Evolutionary conservation across 177 flowering plant genomes (phyloP).

Genomic region (Vitis hybrid): DNA sequence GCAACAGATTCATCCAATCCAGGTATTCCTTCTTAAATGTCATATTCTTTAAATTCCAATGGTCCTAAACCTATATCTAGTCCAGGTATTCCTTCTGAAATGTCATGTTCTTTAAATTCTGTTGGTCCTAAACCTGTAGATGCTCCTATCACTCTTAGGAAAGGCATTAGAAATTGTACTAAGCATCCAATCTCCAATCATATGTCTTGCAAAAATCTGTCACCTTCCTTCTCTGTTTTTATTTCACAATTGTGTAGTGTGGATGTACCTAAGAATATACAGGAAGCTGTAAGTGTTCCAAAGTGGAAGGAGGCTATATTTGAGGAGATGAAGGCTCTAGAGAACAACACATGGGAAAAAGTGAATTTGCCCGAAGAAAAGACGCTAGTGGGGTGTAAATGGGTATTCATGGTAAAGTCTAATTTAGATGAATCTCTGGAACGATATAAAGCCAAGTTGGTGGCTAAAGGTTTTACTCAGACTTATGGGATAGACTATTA

Average conservation of each 20-base stretch:
- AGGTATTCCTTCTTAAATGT: too few species aligned
- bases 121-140: too few species aligned
- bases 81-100: too few species aligned
- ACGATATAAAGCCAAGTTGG: neutral
- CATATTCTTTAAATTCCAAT: too few species aligned
- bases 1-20: too few species aligned
- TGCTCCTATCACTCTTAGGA: too few species aligned
- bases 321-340: neutral
- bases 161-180: neutral
- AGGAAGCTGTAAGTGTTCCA: neutral
- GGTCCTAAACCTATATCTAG: too few species aligned
- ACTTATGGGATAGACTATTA: neutral
- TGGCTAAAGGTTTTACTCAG: conserved; percentile 6
- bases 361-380: neutral
- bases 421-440: neutral
- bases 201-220: neutral
- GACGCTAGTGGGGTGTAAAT: neutral
- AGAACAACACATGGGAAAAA: neutral
- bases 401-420: neutral
- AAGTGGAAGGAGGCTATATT: neutral
- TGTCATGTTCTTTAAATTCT: too few species aligned
- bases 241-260: neutral
- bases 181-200: neutral
- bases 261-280: neutral
- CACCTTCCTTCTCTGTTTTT: neutral